Conservation (phyloP, 2,329 filamentous ascomycete genomes). For the Daldinia sp. region DNA sequence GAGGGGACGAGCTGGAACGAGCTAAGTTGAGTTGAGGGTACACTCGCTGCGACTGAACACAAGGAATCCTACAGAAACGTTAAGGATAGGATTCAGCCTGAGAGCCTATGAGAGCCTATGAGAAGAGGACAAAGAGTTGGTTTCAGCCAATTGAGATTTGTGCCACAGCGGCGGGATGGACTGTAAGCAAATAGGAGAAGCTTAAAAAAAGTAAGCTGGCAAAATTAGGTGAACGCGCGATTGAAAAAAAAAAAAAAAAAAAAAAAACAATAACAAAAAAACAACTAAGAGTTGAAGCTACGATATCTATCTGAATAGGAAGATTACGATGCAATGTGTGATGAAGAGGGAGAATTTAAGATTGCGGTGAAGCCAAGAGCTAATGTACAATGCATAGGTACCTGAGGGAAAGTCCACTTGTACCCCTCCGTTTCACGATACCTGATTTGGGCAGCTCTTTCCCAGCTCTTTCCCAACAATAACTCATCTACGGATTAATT, state of each 20-base stretch:
- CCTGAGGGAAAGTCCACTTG: conserved; percentile 1
- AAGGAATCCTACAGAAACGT: conserved; percentile 15
- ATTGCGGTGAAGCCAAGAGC: conserved; percentile 34
- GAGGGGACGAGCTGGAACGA: neutral
- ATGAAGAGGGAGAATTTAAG: conserved; percentile 17
- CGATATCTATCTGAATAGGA: conserved; percentile 23
- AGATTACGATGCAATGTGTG: conserved; percentile 9
- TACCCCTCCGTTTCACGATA: conserved; percentile 30
- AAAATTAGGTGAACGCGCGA: conserved; percentile 10
- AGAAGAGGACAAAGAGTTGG: conserved; percentile 1
- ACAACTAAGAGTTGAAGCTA: conserved; percentile 16
- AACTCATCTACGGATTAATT: conserved; percentile 4
- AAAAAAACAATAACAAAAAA: conserved; percentile 14
- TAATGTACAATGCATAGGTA: conserved; percentile 10
- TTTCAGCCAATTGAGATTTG: conserved; percentile 31
- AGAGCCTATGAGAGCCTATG: neutral
- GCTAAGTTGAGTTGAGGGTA: conserved; percentile 8
- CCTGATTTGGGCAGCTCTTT: conserved; percentile 10
- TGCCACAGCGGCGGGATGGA: conserved; percentile 18
- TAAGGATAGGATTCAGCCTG: conserved; percentile 16
- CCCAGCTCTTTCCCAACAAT: conserved; percentile 6
- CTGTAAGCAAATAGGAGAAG: conserved; percentile 10
- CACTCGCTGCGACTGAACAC: conserved; percentile 19
- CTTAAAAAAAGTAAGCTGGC: conserved; percentile 12
- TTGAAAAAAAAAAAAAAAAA: neutral